Conservation (phyloP, 257 asterid species). For the Gentiana straminea region DNA sequence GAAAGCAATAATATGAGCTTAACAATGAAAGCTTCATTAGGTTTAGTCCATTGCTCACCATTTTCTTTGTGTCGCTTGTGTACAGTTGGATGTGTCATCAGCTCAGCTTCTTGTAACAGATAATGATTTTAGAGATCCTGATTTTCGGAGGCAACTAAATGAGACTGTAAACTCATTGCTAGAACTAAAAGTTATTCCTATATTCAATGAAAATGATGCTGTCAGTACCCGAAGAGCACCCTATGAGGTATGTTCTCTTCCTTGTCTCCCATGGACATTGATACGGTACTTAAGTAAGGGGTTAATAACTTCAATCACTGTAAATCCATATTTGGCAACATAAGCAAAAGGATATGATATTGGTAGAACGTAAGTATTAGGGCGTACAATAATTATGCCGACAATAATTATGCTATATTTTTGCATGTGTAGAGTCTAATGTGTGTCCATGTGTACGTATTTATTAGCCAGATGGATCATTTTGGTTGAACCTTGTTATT, state of each 20-base stretch:
- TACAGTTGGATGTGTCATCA: constrained; percentile 71
- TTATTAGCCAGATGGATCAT: no score
- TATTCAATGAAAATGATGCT: constrained; percentile 86
- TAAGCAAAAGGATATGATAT: no score
- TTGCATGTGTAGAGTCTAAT: no score
- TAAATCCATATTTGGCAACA: no score
- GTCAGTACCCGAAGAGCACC: constrained; percentile 84
- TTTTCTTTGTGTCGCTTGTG: constrained; percentile 1
- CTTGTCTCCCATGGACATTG: background rate
- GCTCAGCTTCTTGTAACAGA: constrained; percentile 84
- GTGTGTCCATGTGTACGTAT: no score
- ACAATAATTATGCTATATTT: no score
- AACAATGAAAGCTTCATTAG: background rate
- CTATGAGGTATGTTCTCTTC: constrained; percentile 34
- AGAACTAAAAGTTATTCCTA: constrained; percentile 59
- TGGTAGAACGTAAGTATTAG: no score
- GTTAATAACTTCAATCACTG: no score
- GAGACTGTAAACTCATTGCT: constrained; percentile 59
- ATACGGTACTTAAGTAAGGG: no score
- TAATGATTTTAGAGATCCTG: constrained; percentile 63
- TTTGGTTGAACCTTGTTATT: no score
- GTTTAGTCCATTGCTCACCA: background rate
- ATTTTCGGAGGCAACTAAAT: constrained; percentile 53
- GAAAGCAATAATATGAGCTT: background rate
- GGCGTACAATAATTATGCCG: no score